These are phyloP conservation scores for Tylopilus plumbeoviolaceoides DNA, from an alignment of 768 basidiomycete species.

Conservation along the genomic window DNA sequence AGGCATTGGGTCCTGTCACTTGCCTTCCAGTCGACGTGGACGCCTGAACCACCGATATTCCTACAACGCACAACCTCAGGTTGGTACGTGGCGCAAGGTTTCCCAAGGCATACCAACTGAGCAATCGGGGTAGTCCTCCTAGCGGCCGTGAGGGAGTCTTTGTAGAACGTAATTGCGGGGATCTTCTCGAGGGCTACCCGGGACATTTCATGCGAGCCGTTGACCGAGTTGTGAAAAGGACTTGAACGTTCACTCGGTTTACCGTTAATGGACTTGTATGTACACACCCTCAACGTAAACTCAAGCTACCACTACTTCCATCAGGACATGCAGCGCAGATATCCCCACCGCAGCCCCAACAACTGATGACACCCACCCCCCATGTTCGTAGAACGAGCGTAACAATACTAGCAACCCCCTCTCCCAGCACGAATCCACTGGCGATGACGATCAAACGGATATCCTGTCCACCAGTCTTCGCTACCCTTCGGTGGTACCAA, in stretches of 20 bases:
- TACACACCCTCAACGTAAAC: constrained; percentile 2
- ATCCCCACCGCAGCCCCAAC: constrained; percentile 81
- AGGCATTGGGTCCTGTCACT: constrained; percentile 19
- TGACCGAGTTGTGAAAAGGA: constrained; percentile 1
- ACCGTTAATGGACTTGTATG: constrained; percentile 8
- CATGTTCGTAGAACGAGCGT: constrained; percentile 69
- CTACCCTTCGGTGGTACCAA: constrained; percentile 51
- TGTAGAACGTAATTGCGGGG: constrained; percentile 74
- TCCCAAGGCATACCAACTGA: constrained; percentile 79
- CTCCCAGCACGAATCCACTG: constrained; percentile 93
- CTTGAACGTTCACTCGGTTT: neutral
- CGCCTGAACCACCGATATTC: constrained; percentile 72
- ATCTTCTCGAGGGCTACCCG: constrained; percentile 71
- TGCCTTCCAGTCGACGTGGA: constrained; percentile 90
- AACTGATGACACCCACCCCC: constrained; percentile 74
- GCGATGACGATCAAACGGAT: constrained; percentile 84
- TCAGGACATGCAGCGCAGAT: constrained; percentile 66
- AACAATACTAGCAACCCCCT: constrained; percentile 85
- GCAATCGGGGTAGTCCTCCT: constrained; percentile 66
- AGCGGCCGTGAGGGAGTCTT: constrained; percentile 57
- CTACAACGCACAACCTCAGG: constrained; percentile 85
- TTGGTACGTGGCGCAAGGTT: constrained; percentile 68
- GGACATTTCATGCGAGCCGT: constrained; percentile 42
- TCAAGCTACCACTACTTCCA: constrained; percentile 15
- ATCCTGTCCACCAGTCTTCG: constrained; percentile 48